phyloP scores from a whole-genome alignment of 2,329 filamentous ascomycete species.

The Colletotrichum neosansevieriae region DNA sequence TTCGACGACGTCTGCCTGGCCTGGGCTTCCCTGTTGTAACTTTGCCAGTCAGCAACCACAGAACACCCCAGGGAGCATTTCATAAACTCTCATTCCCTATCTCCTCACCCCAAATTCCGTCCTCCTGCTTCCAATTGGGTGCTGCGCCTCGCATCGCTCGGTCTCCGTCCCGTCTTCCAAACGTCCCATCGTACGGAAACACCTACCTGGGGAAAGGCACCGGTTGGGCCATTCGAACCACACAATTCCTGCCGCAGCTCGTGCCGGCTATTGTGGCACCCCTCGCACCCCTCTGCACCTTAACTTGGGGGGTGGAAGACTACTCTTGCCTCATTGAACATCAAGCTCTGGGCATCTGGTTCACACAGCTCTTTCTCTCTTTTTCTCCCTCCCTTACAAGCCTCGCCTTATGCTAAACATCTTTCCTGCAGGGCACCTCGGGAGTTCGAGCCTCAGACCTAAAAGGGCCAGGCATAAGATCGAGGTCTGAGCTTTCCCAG shows the following conservation, averaged over 20 bases:
- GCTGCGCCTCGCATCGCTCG: constrained; percentile 38
- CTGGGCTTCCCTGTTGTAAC: too few relatives aligned
- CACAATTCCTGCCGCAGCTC: constrained; percentile 1
- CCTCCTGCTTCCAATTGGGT: constrained; percentile 6
- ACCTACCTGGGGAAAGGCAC: constrained; percentile 11
- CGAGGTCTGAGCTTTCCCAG: constrained; percentile 16
- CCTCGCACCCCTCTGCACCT: not conserved
- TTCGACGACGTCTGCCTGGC: too few relatives aligned
- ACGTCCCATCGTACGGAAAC: constrained; percentile 23
- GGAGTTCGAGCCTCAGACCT: constrained; percentile 13
- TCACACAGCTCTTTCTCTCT: not conserved
- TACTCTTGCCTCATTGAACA: too few relatives aligned
- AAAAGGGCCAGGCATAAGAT: not conserved
- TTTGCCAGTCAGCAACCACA: too few relatives aligned
- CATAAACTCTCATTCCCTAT: constrained; percentile 1
- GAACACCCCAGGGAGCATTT: not conserved
- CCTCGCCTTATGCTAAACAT: constrained; percentile 14
- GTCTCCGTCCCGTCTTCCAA: constrained; percentile 34
- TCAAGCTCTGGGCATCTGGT: not conserved
- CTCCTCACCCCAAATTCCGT: not conserved
- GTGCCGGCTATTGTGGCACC: constrained; percentile 2
- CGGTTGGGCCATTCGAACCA: not conserved
- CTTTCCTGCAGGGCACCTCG: constrained; percentile 16
- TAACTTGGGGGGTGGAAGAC: too few relatives aligned
- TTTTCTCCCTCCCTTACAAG: not conserved